Conservation (phyloP, 768 basidiomycete species). For the Pisolithus tinctorius region DNA sequence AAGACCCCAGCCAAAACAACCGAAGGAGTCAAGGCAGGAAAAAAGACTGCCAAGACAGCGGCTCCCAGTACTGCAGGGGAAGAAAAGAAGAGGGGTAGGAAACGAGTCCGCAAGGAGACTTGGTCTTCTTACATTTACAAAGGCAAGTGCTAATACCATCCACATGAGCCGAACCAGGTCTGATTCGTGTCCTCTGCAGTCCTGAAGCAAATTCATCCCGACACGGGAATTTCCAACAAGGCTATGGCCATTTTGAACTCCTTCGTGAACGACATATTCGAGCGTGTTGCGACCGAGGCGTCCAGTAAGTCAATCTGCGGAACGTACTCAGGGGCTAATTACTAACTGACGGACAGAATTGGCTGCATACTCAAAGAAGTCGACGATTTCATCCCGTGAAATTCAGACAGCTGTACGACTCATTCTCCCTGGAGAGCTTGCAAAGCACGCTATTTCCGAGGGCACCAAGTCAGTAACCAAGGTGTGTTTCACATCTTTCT, state of each 20-base stretch:
- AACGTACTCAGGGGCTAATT: neutral
- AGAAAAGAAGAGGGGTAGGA: slow-evolving; percentile 83
- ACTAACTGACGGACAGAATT: slow-evolving; percentile 53
- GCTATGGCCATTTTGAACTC: slow-evolving; percentile 96
- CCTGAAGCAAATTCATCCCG: slow-evolving; percentile 95
- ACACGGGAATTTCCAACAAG: slow-evolving; percentile 99
- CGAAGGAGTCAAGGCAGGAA: slow-evolving; percentile 61
- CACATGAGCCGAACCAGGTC: neutral
- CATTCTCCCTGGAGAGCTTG: slow-evolving; percentile 93
- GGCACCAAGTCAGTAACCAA: slow-evolving; percentile 92
- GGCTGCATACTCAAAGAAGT: slow-evolving; percentile 96
- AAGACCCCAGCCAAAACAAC: slow-evolving; percentile 59
- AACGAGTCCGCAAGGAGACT: slow-evolving; percentile 83
- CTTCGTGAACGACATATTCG: slow-evolving; percentile 94
- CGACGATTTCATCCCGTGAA: slow-evolving; percentile 96
- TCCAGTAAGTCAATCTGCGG: slow-evolving; percentile 52
- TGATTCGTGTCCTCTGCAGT: slow-evolving; percentile 38
- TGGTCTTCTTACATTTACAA: slow-evolving; percentile 93
- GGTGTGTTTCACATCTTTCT: slow-evolving; percentile 29
- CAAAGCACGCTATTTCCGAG: slow-evolving; percentile 70
- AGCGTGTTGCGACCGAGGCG: slow-evolving; percentile 88
- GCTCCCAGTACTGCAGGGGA: slow-evolving; percentile 48
- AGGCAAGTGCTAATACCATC: slow-evolving; percentile 37
- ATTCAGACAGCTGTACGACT: slow-evolving; percentile 96
- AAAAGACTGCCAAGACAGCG: slow-evolving; percentile 58